Conservation (phyloP, 2,329 filamentous ascomycete genomes). For the Cladosporium sp. region DNA sequence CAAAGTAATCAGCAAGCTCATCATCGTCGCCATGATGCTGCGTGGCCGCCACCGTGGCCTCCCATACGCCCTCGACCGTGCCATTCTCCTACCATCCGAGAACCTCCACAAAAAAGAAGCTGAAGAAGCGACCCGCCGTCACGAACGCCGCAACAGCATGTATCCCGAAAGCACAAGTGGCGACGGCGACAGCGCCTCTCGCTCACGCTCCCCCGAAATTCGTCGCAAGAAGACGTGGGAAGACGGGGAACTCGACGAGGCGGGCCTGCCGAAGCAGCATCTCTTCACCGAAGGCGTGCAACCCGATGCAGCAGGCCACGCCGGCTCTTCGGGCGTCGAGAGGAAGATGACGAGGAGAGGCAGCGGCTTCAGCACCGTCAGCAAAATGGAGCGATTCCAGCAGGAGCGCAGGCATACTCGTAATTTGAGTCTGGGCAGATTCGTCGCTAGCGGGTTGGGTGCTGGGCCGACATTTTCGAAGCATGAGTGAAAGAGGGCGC, state of each 20-base stretch:
- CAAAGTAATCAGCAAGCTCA: constrained; percentile 61
- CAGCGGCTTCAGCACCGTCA: constrained; percentile 12
- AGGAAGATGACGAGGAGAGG: constrained; percentile 14
- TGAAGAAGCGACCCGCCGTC: constrained; percentile 34
- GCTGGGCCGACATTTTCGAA: constrained; percentile 29
- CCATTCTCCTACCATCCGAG: constrained; percentile 64
- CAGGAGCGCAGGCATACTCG: constrained; percentile 16
- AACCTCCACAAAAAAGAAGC: constrained; percentile 58
- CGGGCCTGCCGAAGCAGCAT: constrained; percentile 25
- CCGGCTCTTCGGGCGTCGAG: constrained; percentile 16
- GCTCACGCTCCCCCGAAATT: neutral
- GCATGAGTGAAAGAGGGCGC: constrained; percentile 17
- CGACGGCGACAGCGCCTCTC: constrained; percentile 1
- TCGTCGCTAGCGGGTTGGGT: constrained; percentile 24
- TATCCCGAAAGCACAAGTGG: constrained; percentile 18
- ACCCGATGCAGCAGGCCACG: constrained; percentile 17
- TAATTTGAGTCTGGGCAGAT: constrained; percentile 21
- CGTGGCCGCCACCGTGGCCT: constrained; percentile 62
- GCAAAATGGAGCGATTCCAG: constrained; percentile 11
- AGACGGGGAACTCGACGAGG: constrained; percentile 25
- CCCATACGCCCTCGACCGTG: constrained; percentile 64
- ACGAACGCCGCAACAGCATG: constrained; percentile 23
- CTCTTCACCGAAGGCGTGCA: constrained; percentile 7
- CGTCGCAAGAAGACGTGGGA: constrained; percentile 20
- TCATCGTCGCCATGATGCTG: constrained; percentile 64